Evolutionary conservation across 345 rosid species (phyloP), one percentile per base, ranked within the genome.

Genomic region (Eucalyptus tenuipes): DNA sequence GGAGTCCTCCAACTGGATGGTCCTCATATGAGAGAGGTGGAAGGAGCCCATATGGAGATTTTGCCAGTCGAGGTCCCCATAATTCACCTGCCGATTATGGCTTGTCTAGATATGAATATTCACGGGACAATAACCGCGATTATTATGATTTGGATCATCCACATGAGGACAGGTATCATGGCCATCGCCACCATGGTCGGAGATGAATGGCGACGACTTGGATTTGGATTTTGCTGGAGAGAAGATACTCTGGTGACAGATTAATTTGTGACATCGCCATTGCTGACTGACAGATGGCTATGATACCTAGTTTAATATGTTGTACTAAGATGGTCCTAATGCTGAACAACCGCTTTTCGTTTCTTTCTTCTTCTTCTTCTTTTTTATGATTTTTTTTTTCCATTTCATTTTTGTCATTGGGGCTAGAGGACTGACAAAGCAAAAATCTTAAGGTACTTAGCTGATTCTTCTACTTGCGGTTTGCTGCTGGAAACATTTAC

Each of bases 21-120:
- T 89, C 93, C 50, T 80, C 71, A 80, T 87, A 90, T 5, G 97
- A 92, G 49, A 92, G 94, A 91, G 93, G 94, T 40, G 92, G 91
- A 88, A 92, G 94, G 90, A 92, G 93, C 88, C 87, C 91, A 86
- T 81, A 88, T 71, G 93, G 93, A 47, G 95, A 93, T 88, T 90
- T 49, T 85, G 57, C 17, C 9, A 82, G 52, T 86, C 90, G 53
- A 27, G 87, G 90, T 66, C 85, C 90, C 17, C 87, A 90, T 88
- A 79, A 90, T 90, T 81, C 86, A 66, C 89, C 93, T 10, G 91
- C 94, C 16, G 87, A 88, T 55, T 86, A 92, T 89, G 91, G 89
- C 89, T 84, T 90, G 48, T 85, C 85, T n/a, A 92, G 92, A 88
- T 91, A 13, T 68, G 94, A 88, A 50, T 55, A 88, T 33, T 89